Conservation (phyloP, 306 rosid species). For the Styphnolobium japonicum region DNA sequence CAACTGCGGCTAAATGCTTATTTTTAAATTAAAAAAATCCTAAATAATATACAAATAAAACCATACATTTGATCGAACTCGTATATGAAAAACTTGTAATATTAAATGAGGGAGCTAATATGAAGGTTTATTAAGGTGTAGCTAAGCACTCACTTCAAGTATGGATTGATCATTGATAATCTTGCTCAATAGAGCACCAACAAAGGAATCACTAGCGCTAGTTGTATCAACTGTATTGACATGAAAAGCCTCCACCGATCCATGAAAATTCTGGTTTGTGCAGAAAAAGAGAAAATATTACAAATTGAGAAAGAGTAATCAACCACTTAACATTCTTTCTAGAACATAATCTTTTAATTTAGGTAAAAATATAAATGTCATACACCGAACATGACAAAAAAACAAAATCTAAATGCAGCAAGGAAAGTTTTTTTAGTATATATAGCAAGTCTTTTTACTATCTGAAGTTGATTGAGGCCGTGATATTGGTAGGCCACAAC, state of each 20-base stretch:
- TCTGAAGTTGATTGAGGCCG: too few species aligned
- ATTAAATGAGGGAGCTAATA: not conserved
- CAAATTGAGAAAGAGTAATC: not conserved
- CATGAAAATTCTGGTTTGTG: conserved; percentile 63
- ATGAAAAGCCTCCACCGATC: conserved; percentile 67
- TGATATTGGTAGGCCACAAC: not conserved
- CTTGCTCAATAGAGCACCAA: conserved; percentile 74
- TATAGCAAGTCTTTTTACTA: too few species aligned
- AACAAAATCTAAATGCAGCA: not conserved
- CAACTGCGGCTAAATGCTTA: too few species aligned
- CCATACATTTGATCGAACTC: not conserved
- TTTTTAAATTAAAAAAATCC: too few species aligned
- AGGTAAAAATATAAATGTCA: not conserved
- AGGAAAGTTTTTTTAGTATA: not conserved
- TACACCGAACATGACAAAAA: not conserved
- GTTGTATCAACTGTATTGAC: conserved; percentile 84
- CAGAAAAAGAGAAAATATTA: not conserved
- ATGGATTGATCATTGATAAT: conserved; percentile 87
- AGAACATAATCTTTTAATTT: not conserved
- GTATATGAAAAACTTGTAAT: not conserved
- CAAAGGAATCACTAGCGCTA: conserved; percentile 92
- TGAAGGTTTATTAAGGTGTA: not conserved
- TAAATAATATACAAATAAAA: not conserved
- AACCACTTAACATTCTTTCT: not conserved
- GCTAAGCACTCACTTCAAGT: conserved; percentile 54